Evolutionary conservation across 2,329 filamentous ascomycete genomes (phyloP), one percentile per base, ranked within the genome.

Genomic region (Dactylellina sp.): DNA sequence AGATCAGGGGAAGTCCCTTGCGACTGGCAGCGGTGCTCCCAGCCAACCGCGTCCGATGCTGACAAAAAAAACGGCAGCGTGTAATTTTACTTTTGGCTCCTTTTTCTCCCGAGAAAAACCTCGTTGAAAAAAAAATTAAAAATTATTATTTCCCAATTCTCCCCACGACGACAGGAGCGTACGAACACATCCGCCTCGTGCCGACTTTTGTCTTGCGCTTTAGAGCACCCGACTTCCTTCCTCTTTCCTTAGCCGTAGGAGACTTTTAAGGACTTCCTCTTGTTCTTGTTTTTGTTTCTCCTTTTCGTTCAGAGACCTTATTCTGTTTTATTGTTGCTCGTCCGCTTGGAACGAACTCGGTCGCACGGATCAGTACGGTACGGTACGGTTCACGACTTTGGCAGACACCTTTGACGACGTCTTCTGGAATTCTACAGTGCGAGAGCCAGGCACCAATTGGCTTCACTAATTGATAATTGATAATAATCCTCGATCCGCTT

Each of bases 391-490:
- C 25, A 55, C 61, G 52, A 25, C n/a, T n/a, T n/a, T n/a, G n/a
- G n/a, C 63, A 52, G 44, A 39, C 59, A 52, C 55, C 62, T 56
- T 46, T 49, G 49, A 52, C 57, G 57, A 42, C 63, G 57, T 64
- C 37, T 12, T 40, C 37, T 6, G 12, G 12, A 68, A 75, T 70
- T 40, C 65, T 83, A 83, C n/a, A n/a, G n/a, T n/a, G n/a, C n/a
- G n/a, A n/a, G n/a, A n/a, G n/a, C n/a, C n/a, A n/a, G n/a, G n/a
- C 86, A 86, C 86, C 80, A 12, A 40, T 40, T 40, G 37, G 37
- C n/a, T 16, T 40, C 37, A 12, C 11, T 40, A 40, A 40, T 86
- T 85, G 82, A 86, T 84, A 82, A 83, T 88, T 32, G 9, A 32
- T 32, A 32, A 5, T 32, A 5, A 32, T 32, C 28, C 28, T n/a